Evolutionary conservation across 2,329 filamentous ascomycete species (phyloP).

Genomic region (Microcyclospora pomicola): DNA sequence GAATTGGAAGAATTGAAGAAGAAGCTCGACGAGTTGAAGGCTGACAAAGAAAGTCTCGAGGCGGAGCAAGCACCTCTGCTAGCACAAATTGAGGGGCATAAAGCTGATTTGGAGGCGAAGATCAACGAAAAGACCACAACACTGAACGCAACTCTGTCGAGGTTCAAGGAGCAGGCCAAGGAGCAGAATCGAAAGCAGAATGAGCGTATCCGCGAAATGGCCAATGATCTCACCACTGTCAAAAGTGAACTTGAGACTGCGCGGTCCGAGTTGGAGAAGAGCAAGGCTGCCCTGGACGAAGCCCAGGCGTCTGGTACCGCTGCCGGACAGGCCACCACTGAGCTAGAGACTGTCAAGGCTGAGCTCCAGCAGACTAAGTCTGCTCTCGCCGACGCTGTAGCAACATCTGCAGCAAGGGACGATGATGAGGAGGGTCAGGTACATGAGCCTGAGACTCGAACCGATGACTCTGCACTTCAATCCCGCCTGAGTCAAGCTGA

Average conservation of each 20-base stretch:
- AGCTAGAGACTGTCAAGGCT: conserved; percentile 9
- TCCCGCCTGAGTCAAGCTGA: conserved; percentile 27
- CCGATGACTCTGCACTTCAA: conserved; percentile 24
- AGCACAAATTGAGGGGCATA: conserved; percentile 34
- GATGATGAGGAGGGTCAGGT: conserved; percentile 35
- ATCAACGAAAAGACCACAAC: conserved; percentile 12
- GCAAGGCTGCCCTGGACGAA: conserved; percentile 1
- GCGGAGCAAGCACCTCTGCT: conserved; percentile 38
- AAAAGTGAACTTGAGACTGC: conserved; percentile 3
- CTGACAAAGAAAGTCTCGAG: conserved; percentile 42
- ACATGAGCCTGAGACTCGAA: conserved; percentile 16
- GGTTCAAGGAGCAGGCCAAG: conserved; percentile 30
- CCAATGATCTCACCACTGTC: conserved; percentile 43
- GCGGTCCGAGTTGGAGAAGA: conserved; percentile 9
- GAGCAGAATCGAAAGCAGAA: conserved; percentile 51
- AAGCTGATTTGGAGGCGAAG: conserved; percentile 25
- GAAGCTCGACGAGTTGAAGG: conserved; percentile 44
- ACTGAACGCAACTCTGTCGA: conserved; percentile 8
- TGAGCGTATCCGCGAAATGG: conserved; percentile 43
- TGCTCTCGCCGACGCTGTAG: conserved; percentile 48
- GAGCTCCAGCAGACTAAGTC: conserved; percentile 50
- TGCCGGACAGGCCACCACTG: conserved; percentile 6
- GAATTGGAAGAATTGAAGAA: conserved; percentile 83
- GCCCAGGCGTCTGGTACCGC: too few species aligned
- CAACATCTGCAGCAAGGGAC: conserved; percentile 27